phyloP scores from a whole-genome alignment of 2,329 filamentous ascomycete species.

The Aspergillus tamarii region DNA sequence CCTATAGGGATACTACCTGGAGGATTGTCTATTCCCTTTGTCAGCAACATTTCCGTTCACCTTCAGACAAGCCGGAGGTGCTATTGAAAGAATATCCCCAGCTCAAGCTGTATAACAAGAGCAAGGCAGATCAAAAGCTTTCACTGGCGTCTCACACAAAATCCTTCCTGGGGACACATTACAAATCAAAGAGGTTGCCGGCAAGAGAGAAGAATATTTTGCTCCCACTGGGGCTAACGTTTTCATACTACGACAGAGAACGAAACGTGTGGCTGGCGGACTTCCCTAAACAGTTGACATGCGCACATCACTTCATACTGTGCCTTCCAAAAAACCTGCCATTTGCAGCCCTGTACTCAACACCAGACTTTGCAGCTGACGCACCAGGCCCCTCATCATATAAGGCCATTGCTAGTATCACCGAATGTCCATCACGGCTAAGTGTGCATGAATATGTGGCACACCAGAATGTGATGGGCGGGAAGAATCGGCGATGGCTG shows the following conservation, averaged over 20 bases:
- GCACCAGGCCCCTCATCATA: slow-evolving; percentile 54
- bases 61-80: slow-evolving; percentile 23
- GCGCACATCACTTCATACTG: slow-evolving; percentile 51
- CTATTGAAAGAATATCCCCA: slow-evolving; percentile 38
- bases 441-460: slow-evolving; percentile 54
- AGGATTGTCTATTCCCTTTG: slow-evolving; percentile 46
- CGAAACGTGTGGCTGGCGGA: slow-evolving; percentile 45
- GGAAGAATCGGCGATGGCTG: slow-evolving; percentile 51
- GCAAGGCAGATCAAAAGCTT: slow-evolving; percentile 23
- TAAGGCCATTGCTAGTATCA: slow-evolving; percentile 49
- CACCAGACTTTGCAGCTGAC: slow-evolving; percentile 32
- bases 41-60: slow-evolving; percentile 21
- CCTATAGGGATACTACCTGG: slow-evolving; percentile 60
- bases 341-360: slow-evolving; percentile 35
- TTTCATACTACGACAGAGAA: slow-evolving; percentile 52
- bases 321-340: slow-evolving; percentile 43
- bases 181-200: slow-evolving; percentile 46
- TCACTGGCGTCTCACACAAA: slow-evolving; percentile 53
- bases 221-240: slow-evolving; percentile 50
- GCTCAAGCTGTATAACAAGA: slow-evolving; percentile 29
- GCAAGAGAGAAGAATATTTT: slow-evolving; percentile 47
- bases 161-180: slow-evolving; percentile 54
- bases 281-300: slow-evolving; percentile 36
- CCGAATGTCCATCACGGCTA: slow-evolving; percentile 51
- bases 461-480: slow-evolving; percentile 50